Evolutionary conservation across 148 eudicot species (phyloP), one percentile per base, ranked within the genome.

Genomic region (Bassia scoparia): DNA sequence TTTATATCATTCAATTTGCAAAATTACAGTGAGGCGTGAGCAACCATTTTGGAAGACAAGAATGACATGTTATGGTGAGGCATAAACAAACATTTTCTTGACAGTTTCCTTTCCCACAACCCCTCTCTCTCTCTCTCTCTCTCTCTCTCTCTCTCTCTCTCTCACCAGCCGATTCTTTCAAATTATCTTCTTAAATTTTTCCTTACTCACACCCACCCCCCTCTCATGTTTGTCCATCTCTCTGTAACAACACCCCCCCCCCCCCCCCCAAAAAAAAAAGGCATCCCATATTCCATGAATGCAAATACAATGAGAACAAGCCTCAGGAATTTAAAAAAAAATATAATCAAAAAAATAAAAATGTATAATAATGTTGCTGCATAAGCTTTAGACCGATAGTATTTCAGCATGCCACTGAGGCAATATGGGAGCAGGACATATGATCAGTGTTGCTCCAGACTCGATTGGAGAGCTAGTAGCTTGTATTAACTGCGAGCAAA

Each of bases 381-480:
- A 77, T 38, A 75, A 78, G n/a, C n/a, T 64, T 31, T 29, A 41
- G 90, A 95, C 97, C 97, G 94, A 76, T n/a, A 79, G 81, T 77
- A 95, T 92, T 85, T 95, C 99, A 74, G 92, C 85, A 85, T 89
- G 92, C 99, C 99, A 95, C 81, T 95, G 99, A 67, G 89, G 85
- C 83, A 95, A 72, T 80, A 95, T 95, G 61, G 97, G 89, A 71
- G 99, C 83, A 50, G 98, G 99, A 77, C 99, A 95, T 46, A 95
- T 90, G 33, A 95, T 89, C 76, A 95, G 97, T 72, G 99, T 92
- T 27, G 97, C 97, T 77, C 90, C 92, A 80, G 96, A 79, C 68
- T 86, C 84, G 79, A 95, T 76, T 30, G 97, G 97, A 38, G 96
- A 83, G 66, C 82, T 83, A 33, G 89, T 88, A 41, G 87, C 94